Base-by-base conservation (phyloP, 2,329 filamentous ascomycete genomes). In the Aspergillus sp. region DNA sequence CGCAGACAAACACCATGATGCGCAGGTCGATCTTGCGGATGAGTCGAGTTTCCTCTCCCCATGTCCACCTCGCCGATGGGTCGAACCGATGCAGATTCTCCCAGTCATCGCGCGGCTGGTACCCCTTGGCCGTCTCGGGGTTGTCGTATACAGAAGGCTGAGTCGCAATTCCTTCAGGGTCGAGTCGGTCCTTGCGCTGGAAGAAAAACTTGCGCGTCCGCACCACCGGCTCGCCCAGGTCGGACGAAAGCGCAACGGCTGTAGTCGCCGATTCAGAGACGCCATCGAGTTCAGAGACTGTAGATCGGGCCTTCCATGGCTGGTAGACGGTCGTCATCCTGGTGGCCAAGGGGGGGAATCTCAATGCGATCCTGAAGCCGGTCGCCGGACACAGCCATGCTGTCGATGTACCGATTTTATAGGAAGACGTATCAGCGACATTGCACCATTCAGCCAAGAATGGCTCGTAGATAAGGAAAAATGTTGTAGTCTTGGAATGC, bases 81-180 rank as follows among this genome's bases (percentile, higher is more conserved):
- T 61, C 59, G 37, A 59, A 61, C 31, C 59, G 59, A 23, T 61
- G 59, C 7, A 59, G 15, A 9, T 59, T 59, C 51, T 73, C 70
- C 68, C 69, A 73, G 44, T 68, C 66, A 0, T 60, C 61, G 19
- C 61, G 59, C 1, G 69, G 71, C 19, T 66, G 63, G 48, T 69
- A 70, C 57, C 68, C 62, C 41, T 73, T 72, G 14, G 72, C 76
- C 1, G 72, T 66, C 11, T 76, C 71, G 0, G 74, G 72, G 44
- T 79, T 72, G 37, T 81, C 78, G 47, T 73, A 81, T 5, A 80
- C 78, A 2, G 77, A 80, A 2, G 73, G 75, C 62, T 79, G 66
- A 0, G 69, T 74, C 15, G 76, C 75, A 51, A 70, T 66, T 15
- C 59, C 64, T 24, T 69, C 61, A 3, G 66, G 58, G 21, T 71